Evolutionary conservation across 345 rosid species (phyloP), one percentile per base, ranked within the genome.

Genomic region (Eucalyptus caleyi): DNA sequence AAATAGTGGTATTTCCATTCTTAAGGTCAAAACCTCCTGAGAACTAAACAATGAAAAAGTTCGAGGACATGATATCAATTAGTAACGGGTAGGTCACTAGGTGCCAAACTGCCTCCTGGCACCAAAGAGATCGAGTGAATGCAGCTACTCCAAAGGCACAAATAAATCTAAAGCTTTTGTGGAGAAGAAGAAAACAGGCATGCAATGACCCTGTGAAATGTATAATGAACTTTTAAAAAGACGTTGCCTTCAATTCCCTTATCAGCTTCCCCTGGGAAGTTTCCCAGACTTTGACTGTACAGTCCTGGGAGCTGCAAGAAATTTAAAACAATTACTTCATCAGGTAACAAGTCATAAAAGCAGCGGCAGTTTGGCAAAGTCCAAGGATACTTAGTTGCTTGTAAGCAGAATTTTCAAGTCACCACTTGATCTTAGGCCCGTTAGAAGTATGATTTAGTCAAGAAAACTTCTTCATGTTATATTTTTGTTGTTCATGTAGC

Each of bases 201-300:
- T 34, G 81, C 81, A 34, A 69, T 69, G 60, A 32, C 30, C 47
- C 42, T 53, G 62, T 5, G 81, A 82, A 34, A 69, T n/a, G 89
- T 53, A 87, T 24, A 15, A 27, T 9, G 88, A 60, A 69, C 81
- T 34, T 34, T 72, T 18, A 9, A 37, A 72, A 34, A 34, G 82
- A 34, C 11, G 4, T 65, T 90, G 96, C 99, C 97, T 96, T 96
- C 95, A 98, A 92, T 90, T 97, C 99, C 90, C 99, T 98, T 91
- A 98, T 96, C 80, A 97, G 93, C 94, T 96, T 97, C 92, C 99
- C 99, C 88, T 96, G 98, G 16, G 98, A 90, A 47, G 99, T 96
- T 94, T 98, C 99, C 99, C 99, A 98, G 90, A 98, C 94, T 95
- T 98, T 97, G 88, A 98, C 94, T 40, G 98, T 95, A 91, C 99